A percentile compares a stretch with the other conserved stretches of the same genome.
Evolutionary conservation across 352 stramenopile species (phyloP).

Genomic region (Halophytophthora batemanensis): DNA sequence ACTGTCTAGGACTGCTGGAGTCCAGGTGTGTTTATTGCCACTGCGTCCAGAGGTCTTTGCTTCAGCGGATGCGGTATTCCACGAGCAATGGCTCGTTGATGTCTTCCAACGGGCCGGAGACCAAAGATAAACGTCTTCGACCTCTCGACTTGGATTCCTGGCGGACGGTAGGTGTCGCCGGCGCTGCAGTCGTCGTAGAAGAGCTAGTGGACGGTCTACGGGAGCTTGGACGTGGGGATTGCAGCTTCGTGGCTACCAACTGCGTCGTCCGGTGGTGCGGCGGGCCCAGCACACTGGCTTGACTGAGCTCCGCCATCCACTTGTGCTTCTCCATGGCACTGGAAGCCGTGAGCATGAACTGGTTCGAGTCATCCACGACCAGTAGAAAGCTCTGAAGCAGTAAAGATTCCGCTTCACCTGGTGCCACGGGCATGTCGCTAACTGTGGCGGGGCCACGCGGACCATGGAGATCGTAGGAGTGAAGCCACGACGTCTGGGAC

Average conservation of each 20-base stretch:
- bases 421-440: constrained; percentile 11
- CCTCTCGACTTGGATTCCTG: constrained; percentile 7
- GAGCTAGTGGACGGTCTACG: constrained; percentile 2
- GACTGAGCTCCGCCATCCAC: constrained; percentile 41
- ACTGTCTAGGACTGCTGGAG: neutral
- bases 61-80: constrained; percentile 42
- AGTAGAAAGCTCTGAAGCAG: constrained; percentile 43
- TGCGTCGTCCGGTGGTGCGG: constrained; percentile 1
- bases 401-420: constrained; percentile 16
- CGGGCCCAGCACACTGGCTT: constrained; percentile 15
- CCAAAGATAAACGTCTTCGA: constrained; percentile 14
- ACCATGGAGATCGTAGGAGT: constrained; percentile 19
- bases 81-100: constrained; percentile 33
- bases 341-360: constrained; percentile 38
- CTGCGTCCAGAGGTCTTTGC: constrained; percentile 1
- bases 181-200: constrained; percentile 9
- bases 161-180: constrained; percentile 16
- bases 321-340: constrained; percentile 39
- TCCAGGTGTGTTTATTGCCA: no score
- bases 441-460: constrained; percentile 7
- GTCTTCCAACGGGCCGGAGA: constrained; percentile 3
- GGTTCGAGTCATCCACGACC: constrained; percentile 6
- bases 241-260: constrained; percentile 15
- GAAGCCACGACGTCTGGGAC: constrained; percentile 2
- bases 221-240: constrained; percentile 5